These are phyloP conservation scores for Trichothecium roseum DNA, from an alignment of 2,329 filamentous ascomycete genomes.

Conservation along the genomic window DNA sequence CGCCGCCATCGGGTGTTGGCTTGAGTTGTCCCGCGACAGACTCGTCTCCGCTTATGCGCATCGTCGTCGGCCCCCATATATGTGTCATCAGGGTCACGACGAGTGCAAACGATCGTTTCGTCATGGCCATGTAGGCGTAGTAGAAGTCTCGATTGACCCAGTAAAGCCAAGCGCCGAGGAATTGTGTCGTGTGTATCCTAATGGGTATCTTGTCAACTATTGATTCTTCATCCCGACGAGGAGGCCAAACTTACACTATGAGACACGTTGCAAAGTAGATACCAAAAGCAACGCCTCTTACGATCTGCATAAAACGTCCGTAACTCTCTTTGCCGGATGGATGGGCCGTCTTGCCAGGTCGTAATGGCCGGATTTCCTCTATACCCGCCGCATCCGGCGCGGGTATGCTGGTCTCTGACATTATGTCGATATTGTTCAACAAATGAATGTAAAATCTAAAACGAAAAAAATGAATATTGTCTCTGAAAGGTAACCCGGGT, in stretches of 20 bases:
- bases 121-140: slow-evolving; percentile 78
- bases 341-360: slow-evolving; percentile 22
- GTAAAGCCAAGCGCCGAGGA: slow-evolving; percentile 68
- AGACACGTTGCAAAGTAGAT: slow-evolving; percentile 42
- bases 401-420: slow-evolving; percentile 10
- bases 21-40: slow-evolving; percentile 68
- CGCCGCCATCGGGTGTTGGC: slow-evolving; percentile 57
- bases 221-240: neutral
- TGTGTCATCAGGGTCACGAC: slow-evolving; percentile 71
- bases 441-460: too few species aligned
- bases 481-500: too few species aligned
- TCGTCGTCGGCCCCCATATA: slow-evolving; percentile 76
- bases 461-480: too few species aligned
- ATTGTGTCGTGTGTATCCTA: slow-evolving; percentile 60
- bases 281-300: slow-evolving; percentile 40
- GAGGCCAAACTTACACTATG: slow-evolving; percentile 30
- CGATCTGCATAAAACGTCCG: slow-evolving; percentile 34
- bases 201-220: neutral
- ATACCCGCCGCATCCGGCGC: slow-evolving; percentile 28
- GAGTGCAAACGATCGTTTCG: slow-evolving; percentile 75
- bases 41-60: slow-evolving; percentile 74
- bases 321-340: slow-evolving; percentile 46
- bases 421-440: too few species aligned
- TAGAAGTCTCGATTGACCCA: slow-evolving; percentile 66
- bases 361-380: slow-evolving; percentile 5